Conservation (phyloP, 2,329 filamentous ascomycete species). For the Rutstroemia sp. region DNA sequence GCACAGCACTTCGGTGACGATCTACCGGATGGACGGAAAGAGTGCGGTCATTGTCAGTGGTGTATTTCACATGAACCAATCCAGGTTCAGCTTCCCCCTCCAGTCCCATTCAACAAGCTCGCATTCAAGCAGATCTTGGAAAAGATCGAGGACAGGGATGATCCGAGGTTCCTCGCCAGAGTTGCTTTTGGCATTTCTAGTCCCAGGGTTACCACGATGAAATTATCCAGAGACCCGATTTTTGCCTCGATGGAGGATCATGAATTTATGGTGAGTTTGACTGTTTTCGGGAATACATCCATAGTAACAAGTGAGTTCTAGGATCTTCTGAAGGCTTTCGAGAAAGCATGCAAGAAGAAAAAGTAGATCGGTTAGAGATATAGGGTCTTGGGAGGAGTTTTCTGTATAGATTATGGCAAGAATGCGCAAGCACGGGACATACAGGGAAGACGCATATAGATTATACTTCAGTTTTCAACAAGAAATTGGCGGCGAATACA, state of each 20-base stretch:
- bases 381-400: background rate
- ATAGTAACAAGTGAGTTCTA: background rate
- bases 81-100: conserved; percentile 33
- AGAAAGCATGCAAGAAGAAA: background rate
- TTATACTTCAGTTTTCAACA: too few species aligned
- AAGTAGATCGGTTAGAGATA: background rate
- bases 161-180: conserved; percentile 50
- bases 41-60: conserved; percentile 50
- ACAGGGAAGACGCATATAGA: too few species aligned
- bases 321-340: conserved; percentile 7
- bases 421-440: too few species aligned
- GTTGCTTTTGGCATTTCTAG: conserved; percentile 56
- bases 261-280: conserved; percentile 39
- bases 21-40: conserved; percentile 34
- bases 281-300: background rate
- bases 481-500: too few species aligned
- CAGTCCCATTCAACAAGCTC: conserved; percentile 32
- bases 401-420: too few species aligned
- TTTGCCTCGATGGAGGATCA: conserved; percentile 50
- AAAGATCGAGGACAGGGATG: conserved; percentile 41
- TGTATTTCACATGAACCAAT: conserved; percentile 35
- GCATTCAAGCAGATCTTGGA: conserved; percentile 38
- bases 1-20: conserved; percentile 51
- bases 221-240: conserved; percentile 36
- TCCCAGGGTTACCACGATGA: conserved; percentile 43